Percentiles rank a stretch among this genome's conserved stretches.
Evolutionary conservation across 2,329 filamentous ascomycete species (phyloP).

Genomic region (Arthroderma sp.): DNA sequence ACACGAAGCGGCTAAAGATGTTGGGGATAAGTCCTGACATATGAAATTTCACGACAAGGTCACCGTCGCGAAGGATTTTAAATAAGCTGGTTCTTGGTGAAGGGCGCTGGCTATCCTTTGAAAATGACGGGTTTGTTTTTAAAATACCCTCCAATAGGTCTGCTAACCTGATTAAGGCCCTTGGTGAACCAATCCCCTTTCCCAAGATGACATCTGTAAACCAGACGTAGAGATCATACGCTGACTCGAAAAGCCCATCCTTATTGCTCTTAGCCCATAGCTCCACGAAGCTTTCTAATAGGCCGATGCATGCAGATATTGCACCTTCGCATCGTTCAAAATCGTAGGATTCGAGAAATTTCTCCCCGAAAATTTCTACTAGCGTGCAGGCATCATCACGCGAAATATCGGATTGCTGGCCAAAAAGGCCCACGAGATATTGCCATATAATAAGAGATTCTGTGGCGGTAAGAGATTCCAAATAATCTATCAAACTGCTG

Average conservation of each 20-base stretch:
- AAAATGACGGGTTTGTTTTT: conserved; percentile 53
- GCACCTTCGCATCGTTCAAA: conserved; percentile 64
- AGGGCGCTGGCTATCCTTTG: conserved; percentile 43
- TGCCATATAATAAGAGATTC: conserved; percentile 26
- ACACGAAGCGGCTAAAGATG: conserved; percentile 69
- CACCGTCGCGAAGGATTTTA: conserved; percentile 52
- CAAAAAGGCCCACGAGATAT: conserved; percentile 19
- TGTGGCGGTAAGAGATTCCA: conserved; percentile 23
- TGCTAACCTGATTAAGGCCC: conserved; percentile 53
- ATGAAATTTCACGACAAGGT: conserved; percentile 60
- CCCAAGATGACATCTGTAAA: conserved; percentile 55
- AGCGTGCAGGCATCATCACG: conserved; percentile 30
- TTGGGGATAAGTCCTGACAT: conserved; percentile 56
- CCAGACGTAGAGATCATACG: conserved; percentile 66
- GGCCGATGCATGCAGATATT: conserved; percentile 51
- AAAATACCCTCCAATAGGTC: conserved; percentile 58
- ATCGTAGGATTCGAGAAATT: conserved; percentile 40
- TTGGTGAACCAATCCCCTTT: conserved; percentile 55
- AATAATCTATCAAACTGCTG: conserved; percentile 19
- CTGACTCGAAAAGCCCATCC: conserved; percentile 49
- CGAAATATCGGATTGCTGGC: conserved; percentile 12
- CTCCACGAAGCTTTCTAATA: conserved; percentile 50
- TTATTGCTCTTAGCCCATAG: conserved; percentile 48
- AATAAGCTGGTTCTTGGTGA: conserved; percentile 61
- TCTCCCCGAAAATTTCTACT: conserved; percentile 35